Evolutionary conservation across 805 yeast species (phyloP).

Genomic region (Grigorovia humatica): DNA sequence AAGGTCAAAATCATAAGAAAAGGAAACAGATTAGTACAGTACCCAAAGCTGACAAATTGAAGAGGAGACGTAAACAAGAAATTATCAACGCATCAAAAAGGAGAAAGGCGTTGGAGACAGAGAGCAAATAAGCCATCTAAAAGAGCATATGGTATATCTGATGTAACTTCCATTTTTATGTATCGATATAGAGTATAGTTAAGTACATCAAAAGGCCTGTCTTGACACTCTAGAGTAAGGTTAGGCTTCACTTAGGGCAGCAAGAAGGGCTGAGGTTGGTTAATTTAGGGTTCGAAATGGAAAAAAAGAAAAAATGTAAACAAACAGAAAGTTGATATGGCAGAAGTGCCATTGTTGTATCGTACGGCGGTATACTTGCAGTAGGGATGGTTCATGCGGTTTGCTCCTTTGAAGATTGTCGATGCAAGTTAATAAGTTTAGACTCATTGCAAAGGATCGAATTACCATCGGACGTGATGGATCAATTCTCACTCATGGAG

Average conservation of each 20-base stretch:
- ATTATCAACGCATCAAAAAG: slow-evolving; percentile 72
- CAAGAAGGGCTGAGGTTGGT: too few relatives aligned
- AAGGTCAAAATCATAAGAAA: slow-evolving; percentile 35
- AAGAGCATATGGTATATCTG: not conserved
- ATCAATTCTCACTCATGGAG: slow-evolving; percentile 16
- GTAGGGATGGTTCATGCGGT: not conserved
- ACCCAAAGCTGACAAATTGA: slow-evolving; percentile 54
- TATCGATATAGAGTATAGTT: too few relatives aligned
- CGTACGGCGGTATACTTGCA: too few relatives aligned
- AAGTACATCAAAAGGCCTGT: too few relatives aligned
- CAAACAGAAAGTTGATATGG: too few relatives aligned
- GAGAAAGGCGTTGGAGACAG: slow-evolving; percentile 31
- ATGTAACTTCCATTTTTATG: too few relatives aligned
- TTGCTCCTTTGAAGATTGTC: slow-evolving; percentile 22
- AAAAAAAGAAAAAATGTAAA: too few relatives aligned
- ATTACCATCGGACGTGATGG: slow-evolving; percentile 8
- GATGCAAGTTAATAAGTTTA: slow-evolving; percentile 13
- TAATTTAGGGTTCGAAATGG: too few relatives aligned
- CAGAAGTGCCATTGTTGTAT: too few relatives aligned
- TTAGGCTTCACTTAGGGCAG: too few relatives aligned
- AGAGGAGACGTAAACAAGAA: slow-evolving; percentile 50
- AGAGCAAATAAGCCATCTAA: not conserved
- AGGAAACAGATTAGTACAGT: slow-evolving; percentile 79
- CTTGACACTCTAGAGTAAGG: too few relatives aligned
- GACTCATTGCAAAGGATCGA: slow-evolving; percentile 5